These are phyloP conservation scores for Cucumis hystrix DNA, from an alignment of 306 rosid genomes.

Conservation along the genomic window DNA sequence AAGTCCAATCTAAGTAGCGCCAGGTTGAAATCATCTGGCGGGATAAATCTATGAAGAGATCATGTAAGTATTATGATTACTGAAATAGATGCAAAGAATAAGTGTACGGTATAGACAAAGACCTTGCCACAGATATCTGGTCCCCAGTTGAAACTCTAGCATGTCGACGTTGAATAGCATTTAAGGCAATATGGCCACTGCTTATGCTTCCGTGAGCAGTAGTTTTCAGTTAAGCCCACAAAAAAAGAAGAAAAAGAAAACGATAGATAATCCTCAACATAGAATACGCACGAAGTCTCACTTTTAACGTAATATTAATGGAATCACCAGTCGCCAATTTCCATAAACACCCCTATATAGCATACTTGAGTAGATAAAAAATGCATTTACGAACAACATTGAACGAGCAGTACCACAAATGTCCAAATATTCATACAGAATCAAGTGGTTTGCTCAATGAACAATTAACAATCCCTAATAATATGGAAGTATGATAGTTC, in stretches of 20 bases:
- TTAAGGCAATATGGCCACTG: slow-evolving; percentile 56
- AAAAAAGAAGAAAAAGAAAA: background rate
- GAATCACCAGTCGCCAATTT: background rate
- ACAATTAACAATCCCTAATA: background rate
- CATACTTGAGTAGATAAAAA: background rate
- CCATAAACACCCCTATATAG: background rate
- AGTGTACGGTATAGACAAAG: background rate
- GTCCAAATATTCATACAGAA: background rate
- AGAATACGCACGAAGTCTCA: background rate
- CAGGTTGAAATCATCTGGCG: slow-evolving; percentile 63
- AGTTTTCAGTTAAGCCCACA: slow-evolving; percentile 45
- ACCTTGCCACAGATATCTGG: slow-evolving; percentile 34
- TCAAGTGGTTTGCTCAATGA: background rate
- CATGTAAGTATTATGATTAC: slow-evolving; percentile 8
- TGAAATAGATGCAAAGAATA: background rate
- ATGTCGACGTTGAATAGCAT: slow-evolving; percentile 76
- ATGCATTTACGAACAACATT: background rate
- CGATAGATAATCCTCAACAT: background rate
- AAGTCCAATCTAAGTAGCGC: slow-evolving; percentile 70
- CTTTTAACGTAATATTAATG: background rate
- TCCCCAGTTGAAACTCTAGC: slow-evolving; percentile 70
- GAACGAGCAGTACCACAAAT: background rate
- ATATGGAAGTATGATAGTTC: background rate
- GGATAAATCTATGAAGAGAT: slow-evolving; percentile 43
- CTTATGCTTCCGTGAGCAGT: slow-evolving; percentile 58